phyloP scores from a whole-genome alignment of 371 early-diverging fungal species.

The Vairimorpha necatrix region DNA sequence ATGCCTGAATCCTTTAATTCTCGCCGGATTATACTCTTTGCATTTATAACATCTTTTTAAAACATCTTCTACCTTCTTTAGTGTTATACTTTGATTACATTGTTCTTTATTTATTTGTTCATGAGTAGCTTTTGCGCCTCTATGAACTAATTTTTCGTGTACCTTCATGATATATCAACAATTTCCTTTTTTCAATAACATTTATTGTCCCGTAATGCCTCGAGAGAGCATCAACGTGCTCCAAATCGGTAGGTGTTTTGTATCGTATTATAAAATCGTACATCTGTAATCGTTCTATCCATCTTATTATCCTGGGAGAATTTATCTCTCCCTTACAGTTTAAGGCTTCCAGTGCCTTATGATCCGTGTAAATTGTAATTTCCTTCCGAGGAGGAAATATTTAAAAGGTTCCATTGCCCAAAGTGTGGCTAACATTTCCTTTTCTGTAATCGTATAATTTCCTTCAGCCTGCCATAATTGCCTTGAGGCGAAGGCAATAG shows the following conservation, averaged over 20 bases:
- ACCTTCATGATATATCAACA: neutral
- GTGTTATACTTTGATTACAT: neutral
- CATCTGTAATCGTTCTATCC: constrained; percentile 19
- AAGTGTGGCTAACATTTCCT: constrained; percentile 39
- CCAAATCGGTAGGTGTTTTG: neutral
- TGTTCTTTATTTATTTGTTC: neutral
- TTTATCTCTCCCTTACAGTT: constrained; percentile 18
- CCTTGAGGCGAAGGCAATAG: constrained; percentile 26
- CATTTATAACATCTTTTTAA: neutral
- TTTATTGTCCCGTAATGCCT: neutral
- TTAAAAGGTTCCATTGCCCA: constrained; percentile 40
- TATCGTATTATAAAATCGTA: constrained; percentile 40
- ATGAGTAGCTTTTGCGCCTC: neutral
- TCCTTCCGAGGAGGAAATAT: constrained; percentile 32
- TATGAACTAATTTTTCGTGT: neutral
- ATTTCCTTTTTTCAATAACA: neutral
- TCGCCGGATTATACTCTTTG: neutral
- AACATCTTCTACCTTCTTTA: too few relatives aligned
- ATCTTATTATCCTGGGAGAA: constrained; percentile 21
- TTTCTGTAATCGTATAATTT: constrained; percentile 41
- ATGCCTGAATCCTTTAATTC: neutral
- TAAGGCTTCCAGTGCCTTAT: constrained; percentile 43
- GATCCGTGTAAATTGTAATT: constrained; percentile 51
- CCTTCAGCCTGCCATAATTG: constrained; percentile 27
- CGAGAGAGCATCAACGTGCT: neutral